Conservation (phyloP, 352 stramenopile genomes). For the Globisporangium takayamanum region DNA sequence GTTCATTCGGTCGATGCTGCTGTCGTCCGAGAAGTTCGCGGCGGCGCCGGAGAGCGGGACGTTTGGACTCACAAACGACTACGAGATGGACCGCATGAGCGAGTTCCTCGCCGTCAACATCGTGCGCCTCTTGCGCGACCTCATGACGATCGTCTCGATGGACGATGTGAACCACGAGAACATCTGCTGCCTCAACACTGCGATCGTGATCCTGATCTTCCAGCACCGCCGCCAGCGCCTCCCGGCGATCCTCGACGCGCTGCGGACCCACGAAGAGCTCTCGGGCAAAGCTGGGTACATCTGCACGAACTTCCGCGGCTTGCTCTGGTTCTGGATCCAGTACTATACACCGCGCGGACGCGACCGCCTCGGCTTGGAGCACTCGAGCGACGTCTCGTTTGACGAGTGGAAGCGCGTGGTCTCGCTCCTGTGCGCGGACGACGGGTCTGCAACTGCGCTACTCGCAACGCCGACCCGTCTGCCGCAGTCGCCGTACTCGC, state of each 20-base stretch:
- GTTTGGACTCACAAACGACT: conserved; percentile 41
- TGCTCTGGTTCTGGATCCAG: conserved; percentile 95
- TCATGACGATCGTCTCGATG: conserved; percentile 93
- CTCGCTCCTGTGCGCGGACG: conserved; percentile 87
- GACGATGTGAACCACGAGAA: conserved; percentile 96
- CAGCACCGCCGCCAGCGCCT: conserved; percentile 86
- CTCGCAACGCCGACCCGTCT: conserved; percentile 41
- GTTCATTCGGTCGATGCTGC: conserved; percentile 91
- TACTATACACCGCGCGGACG: conserved; percentile 93
- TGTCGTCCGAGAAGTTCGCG: conserved; percentile 72
- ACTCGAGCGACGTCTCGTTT: conserved; percentile 93
- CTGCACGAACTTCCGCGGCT: conserved; percentile 87
- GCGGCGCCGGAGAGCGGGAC: conserved; percentile 28
- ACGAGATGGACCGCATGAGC: conserved; percentile 72
- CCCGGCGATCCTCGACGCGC: conserved; percentile 47
- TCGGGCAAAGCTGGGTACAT: conserved; percentile 66
- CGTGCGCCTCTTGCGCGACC: conserved; percentile 87
- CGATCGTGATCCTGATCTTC: conserved; percentile 93
- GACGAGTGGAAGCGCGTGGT: conserved; percentile 91
- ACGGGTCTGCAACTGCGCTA: conserved; percentile 85
- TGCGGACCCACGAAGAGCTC: conserved; percentile 61
- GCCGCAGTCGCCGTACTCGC: conserved; percentile 61
- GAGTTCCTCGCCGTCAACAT: conserved; percentile 88
- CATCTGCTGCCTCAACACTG: conserved; percentile 97
- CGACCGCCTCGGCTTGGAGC: conserved; percentile 92